phyloP scores from a whole-genome alignment of 1,139 yeast genomes.

The Suhomyces yuchorum region DNA sequence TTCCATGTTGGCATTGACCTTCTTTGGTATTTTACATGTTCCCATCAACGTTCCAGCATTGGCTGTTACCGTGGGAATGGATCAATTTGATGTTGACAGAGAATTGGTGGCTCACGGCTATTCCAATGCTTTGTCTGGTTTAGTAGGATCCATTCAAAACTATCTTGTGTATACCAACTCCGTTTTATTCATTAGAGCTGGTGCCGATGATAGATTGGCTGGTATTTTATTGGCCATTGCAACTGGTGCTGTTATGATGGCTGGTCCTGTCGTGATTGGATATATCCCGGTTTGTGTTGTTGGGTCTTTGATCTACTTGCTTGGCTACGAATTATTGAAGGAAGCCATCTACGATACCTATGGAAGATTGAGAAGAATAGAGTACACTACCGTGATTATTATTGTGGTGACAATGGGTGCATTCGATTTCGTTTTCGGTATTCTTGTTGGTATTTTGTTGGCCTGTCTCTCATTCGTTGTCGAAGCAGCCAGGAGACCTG shows the following conservation, averaged over 20 bases:
- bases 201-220: constrained; percentile 87
- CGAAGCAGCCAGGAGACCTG: constrained; percentile 84
- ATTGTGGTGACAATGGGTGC: constrained; percentile 94
- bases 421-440: constrained; percentile 92
- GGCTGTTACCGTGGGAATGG: constrained; percentile 87
- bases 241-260: constrained; percentile 76
- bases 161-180: constrained; percentile 94
- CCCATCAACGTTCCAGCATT: constrained; percentile 97
- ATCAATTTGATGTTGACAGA: constrained; percentile 84
- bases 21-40: constrained; percentile 92
- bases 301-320: constrained; percentile 83
- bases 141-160: constrained; percentile 86
- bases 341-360: constrained; percentile 86
- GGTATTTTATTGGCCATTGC: constrained; percentile 85
- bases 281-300: constrained; percentile 94
- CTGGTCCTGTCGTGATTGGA: constrained; percentile 93
- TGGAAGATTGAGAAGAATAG: constrained; percentile 74
- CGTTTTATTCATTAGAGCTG: constrained; percentile 86
- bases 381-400: constrained; percentile 77
- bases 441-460: constrained; percentile 82
- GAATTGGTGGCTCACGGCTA: constrained; percentile 95
- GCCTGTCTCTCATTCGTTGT: constrained; percentile 93
- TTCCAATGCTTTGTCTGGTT: constrained; percentile 85
- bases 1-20: constrained; percentile 92
- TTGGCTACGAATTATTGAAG: constrained; percentile 85